Base-by-base conservation (phyloP, 2,329 filamentous ascomycete species). In the Monilinia vaccinii-corymbosi region DNA sequence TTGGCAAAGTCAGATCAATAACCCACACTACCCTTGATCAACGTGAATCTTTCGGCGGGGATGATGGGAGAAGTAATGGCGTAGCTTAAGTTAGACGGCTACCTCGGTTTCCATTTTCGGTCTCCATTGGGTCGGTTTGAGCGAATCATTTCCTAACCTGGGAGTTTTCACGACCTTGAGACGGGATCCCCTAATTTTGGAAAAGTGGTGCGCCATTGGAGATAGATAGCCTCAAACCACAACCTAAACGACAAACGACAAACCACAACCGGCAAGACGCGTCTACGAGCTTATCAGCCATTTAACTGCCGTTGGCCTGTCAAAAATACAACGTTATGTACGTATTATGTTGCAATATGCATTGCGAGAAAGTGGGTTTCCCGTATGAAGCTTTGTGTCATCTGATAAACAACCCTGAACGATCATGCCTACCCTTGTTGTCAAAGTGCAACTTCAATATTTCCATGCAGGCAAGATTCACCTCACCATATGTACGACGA, bases 381-480 rank as follows among this genome's bases (percentile, higher is more conserved):
- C 18, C 13, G 23, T 23, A 18, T 32, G 45, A 10, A 28, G 46
- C 16, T 18, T n/a, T 32, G 16, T 14, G 8, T 21, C 25, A 28
- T 16, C 21, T 56, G 53, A 56, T 47, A 56, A 56, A 40, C 40
- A 46, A 34, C 48, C 48, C 50, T 45, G 50, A 9, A 44, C 32
- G 38, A 46, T 44, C 49, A 36, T 45, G 16, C 36, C 32, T n/a
- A 53, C 48, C 56, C 57, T 53, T 59, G 57, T 10, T 38, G 31
- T 28, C 48, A 23, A 46, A 23, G 13, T 59, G 34, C 32, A 14
- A 40, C 23, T 32, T 53, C 48, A 53, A 53, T 53, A 59, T 31
- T 42, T 46, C 16, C 38, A 34, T 44, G 38, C 51, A 59, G 40
- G 21, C 34, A 21, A 21, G 23, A 47, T 38, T 16, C 38, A 28